A percentile compares a stretch with the other conserved stretches of the same genome.
Evolutionary conservation across 352 stramenopile species (phyloP).

Genomic region (Thraustochytrium sp.): DNA sequence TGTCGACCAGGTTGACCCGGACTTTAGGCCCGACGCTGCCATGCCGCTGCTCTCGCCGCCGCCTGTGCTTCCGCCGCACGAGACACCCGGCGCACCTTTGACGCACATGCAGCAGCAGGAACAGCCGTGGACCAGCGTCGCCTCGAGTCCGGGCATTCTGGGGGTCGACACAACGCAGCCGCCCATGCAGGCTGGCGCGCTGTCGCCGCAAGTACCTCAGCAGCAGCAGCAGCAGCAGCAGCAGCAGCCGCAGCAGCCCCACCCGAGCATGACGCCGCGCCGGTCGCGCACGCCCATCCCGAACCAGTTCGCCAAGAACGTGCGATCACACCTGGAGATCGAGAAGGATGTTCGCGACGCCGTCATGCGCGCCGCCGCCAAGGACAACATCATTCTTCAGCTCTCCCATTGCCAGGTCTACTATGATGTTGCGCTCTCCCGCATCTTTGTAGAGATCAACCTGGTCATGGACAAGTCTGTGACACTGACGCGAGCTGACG

Average conservation of each 20-base stretch:
- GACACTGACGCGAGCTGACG: constrained; percentile 6
- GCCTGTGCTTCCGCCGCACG: too few species aligned
- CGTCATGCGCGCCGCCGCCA: neutral
- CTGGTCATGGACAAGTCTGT: constrained; percentile 40
- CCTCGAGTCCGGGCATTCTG: too few species aligned
- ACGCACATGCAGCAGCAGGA: too few species aligned
- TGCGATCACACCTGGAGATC: constrained; percentile 30
- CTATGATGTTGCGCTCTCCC: constrained; percentile 3
- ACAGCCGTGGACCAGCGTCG: too few species aligned
- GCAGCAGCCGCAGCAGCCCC: neutral
- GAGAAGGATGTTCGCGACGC: neutral
- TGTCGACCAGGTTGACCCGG: neutral
- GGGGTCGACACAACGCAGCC: too few species aligned
- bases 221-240: neutral
- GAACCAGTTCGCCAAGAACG: neutral
- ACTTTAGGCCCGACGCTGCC: neutral
- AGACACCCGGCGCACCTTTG: too few species aligned
- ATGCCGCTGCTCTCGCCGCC: neutral
- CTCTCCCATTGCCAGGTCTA: constrained; percentile 27
- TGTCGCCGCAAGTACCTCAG: too few species aligned
- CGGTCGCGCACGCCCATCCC: neutral
- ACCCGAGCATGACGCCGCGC: neutral
- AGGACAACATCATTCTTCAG: constrained; percentile 1
- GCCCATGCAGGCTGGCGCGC: too few species aligned
- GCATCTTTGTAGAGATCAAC: constrained; percentile 40